Conservation (phyloP, 768 basidiomycete species). For the Mycena crocata region DNA sequence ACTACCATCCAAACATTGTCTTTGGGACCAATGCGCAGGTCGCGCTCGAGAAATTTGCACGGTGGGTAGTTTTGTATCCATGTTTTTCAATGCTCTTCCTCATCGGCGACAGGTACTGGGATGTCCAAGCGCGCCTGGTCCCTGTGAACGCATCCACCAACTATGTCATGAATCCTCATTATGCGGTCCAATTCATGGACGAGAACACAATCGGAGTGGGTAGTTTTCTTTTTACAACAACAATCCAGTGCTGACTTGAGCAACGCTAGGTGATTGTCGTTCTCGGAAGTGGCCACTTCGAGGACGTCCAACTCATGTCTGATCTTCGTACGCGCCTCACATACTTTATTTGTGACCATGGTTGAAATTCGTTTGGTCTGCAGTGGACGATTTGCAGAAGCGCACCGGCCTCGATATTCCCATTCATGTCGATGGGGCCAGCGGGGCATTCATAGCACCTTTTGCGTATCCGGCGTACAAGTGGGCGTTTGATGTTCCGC, state of each 20-base stretch:
- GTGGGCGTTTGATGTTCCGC: constrained; percentile 65
- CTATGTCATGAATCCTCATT: constrained; percentile 66
- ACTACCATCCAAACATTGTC: constrained; percentile 67
- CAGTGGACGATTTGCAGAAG: constrained; percentile 65
- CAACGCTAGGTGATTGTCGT: constrained; percentile 65
- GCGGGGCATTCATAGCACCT: constrained; percentile 72
- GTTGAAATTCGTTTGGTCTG: background rate
- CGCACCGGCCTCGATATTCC: constrained; percentile 69
- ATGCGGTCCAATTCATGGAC: constrained; percentile 69
- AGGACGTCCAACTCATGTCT: constrained; percentile 60
- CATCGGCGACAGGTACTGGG: constrained; percentile 57
- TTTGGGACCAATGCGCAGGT: constrained; percentile 74
- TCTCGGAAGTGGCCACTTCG: constrained; percentile 68
- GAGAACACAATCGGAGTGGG: constrained; percentile 73
- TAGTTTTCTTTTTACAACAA: no score
- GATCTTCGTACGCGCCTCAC: constrained; percentile 50
- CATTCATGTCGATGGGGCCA: constrained; percentile 77
- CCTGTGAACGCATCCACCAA: constrained; percentile 58
- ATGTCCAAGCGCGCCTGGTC: constrained; percentile 68
- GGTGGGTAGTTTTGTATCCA: constrained; percentile 51
- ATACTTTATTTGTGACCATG: background rate
- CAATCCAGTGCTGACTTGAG: no score
- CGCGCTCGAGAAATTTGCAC: constrained; percentile 73
- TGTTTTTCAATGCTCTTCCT: background rate
- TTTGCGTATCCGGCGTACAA: constrained; percentile 67